These are phyloP conservation scores for Neonectria ditissima DNA, from an alignment of 2,329 filamentous ascomycete genomes.

Conservation along the genomic window DNA sequence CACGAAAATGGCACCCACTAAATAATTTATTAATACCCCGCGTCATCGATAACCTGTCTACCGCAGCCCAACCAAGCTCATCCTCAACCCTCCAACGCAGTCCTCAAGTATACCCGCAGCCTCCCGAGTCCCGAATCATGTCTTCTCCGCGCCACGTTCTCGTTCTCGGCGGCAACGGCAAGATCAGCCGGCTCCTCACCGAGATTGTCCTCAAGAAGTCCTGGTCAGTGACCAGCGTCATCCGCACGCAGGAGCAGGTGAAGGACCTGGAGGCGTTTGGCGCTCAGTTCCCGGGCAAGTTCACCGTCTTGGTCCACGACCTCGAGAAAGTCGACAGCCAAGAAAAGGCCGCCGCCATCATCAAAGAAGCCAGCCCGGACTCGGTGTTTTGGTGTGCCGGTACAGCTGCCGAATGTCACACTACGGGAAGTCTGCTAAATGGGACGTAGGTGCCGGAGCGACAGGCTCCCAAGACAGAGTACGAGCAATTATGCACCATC, in stretches of 20 bases:
- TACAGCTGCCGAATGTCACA: constrained; percentile 3
- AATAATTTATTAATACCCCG: too few relatives aligned
- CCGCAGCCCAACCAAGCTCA: background rate
- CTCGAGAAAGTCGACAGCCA: constrained; percentile 73
- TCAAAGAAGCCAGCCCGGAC: constrained; percentile 68
- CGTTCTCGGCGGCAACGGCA: constrained; percentile 81
- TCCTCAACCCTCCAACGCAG: background rate
- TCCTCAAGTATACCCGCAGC: constrained; percentile 14
- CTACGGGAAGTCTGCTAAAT: constrained; percentile 4
- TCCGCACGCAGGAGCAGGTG: constrained; percentile 75
- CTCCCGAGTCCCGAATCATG: constrained; percentile 30
- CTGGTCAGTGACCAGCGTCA: constrained; percentile 79
- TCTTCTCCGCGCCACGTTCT: constrained; percentile 61
- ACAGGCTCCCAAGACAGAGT: constrained; percentile 56
- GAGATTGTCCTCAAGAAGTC: constrained; percentile 75
- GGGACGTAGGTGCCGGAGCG: constrained; percentile 35
- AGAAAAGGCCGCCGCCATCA: constrained; percentile 64
- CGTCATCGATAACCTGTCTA: background rate
- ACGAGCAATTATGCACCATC: constrained; percentile 3
- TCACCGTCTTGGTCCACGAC: constrained; percentile 74
- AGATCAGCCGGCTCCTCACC: constrained; percentile 76
- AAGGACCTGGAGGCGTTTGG: constrained; percentile 69
- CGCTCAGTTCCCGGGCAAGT: constrained; percentile 65
- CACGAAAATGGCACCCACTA: background rate
- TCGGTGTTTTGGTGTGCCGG: constrained; percentile 74